Percentiles rank a stretch among this genome's conserved stretches.
Evolutionary conservation across 345 rosid genomes (phyloP).

Genomic region (Streptanthus diversifolius): DNA sequence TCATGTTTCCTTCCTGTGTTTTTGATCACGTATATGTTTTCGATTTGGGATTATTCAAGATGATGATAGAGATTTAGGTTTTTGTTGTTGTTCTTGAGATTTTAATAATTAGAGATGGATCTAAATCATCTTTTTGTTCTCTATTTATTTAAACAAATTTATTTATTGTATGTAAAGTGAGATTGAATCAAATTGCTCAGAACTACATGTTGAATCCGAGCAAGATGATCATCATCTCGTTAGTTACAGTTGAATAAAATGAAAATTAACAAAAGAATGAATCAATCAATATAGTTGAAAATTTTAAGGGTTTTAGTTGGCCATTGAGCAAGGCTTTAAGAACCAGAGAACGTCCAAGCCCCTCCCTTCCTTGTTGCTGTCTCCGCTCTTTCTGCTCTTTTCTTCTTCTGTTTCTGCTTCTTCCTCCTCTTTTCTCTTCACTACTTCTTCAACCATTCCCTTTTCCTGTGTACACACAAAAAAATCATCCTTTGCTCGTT

Average conservation of each 20-base stretch:
- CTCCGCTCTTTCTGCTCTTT: constrained; percentile 31
- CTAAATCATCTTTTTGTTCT: constrained; percentile 8
- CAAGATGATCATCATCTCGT: constrained; percentile 13
- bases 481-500: background rate
- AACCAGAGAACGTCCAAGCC: constrained; percentile 83
- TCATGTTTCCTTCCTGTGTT: constrained; percentile 7
- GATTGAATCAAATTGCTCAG: constrained; percentile 7
- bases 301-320: background rate
- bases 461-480: constrained; percentile 44
- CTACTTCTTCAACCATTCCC: constrained; percentile 50
- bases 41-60: constrained; percentile 6
- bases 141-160: background rate
- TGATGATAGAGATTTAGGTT: background rate
- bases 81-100: background rate
- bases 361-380: constrained; percentile 51
- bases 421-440: constrained; percentile 50
- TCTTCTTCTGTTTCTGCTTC: constrained; percentile 32
- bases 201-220: constrained; percentile 25
- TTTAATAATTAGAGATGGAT: constrained; percentile 18
- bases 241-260: constrained; percentile 10
- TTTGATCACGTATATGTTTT: constrained; percentile 13
- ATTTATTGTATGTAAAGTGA: constrained; percentile 5
- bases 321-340: constrained; percentile 84
- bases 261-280: constrained; percentile 23
- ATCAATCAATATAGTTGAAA: constrained; percentile 3